Conservation (phyloP, 2,329 filamentous ascomycete species). For the Aspergillus latus region DNA sequence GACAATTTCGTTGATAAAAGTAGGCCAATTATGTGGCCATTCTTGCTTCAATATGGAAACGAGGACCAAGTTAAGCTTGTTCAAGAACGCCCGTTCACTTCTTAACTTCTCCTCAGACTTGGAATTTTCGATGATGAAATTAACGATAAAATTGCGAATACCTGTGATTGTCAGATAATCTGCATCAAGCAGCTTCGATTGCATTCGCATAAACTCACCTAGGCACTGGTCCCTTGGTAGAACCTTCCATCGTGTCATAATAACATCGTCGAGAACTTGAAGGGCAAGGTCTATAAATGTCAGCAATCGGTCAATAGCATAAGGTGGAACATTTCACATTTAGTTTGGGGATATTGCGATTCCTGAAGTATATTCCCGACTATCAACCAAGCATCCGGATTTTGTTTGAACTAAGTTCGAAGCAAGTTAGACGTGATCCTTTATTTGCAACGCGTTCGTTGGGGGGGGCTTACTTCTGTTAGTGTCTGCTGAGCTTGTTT, state of each 20-base stretch:
- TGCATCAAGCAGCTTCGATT: neutral
- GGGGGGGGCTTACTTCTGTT: conserved; percentile 70
- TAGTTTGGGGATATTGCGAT: conserved; percentile 90
- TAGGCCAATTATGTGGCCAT: conserved; percentile 99
- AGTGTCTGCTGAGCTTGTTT: conserved; percentile 90
- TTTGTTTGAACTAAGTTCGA: conserved; percentile 84
- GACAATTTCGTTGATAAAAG: conserved; percentile 99
- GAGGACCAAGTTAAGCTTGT: conserved; percentile 97
- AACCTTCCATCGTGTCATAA: conserved; percentile 98
- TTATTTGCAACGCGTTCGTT: neutral
- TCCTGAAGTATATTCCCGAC: conserved; percentile 96
- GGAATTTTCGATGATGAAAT: conserved; percentile 95
- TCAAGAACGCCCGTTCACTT: conserved; percentile 82
- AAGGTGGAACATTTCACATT: conserved; percentile 64
- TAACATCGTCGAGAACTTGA: conserved; percentile 96
- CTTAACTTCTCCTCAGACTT: conserved; percentile 84
- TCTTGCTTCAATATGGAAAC: conserved; percentile 98
- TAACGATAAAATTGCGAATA: conserved; percentile 98
- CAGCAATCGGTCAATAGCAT: conserved; percentile 27
- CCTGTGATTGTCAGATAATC: conserved; percentile 53
- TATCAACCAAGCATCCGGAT: conserved; percentile 95
- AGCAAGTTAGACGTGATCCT: conserved; percentile 14
- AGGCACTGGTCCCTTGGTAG: conserved; percentile 93
- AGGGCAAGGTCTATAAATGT: conserved; percentile 73
- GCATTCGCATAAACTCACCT: conserved; percentile 54